These are phyloP conservation scores for Tilletia indica DNA, from an alignment of 1,284 basidiomycete species.

Conservation along the genomic window DNA sequence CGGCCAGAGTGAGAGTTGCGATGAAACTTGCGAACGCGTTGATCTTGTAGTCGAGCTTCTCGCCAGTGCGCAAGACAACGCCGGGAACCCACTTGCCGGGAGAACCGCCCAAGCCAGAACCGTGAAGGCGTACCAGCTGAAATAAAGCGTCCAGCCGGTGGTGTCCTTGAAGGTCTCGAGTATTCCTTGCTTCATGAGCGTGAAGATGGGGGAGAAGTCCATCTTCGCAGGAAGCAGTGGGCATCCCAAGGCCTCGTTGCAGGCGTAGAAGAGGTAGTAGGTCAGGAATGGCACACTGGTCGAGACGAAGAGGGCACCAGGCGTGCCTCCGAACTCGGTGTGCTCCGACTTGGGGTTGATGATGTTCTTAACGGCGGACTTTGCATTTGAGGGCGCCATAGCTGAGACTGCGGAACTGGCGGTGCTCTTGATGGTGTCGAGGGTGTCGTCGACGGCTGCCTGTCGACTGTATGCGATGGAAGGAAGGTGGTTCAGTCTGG, in stretches of 20 bases:
- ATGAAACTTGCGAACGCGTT: slow-evolving; percentile 89
- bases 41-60: slow-evolving; percentile 79
- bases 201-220: slow-evolving; percentile 29
- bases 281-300: slow-evolving; percentile 71
- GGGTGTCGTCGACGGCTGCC: not conserved
- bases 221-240: slow-evolving; percentile 34
- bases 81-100: slow-evolving; percentile 82
- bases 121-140: slow-evolving; percentile 85
- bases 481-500: not conserved
- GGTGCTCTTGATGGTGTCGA: not conserved
- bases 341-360: slow-evolving; percentile 61
- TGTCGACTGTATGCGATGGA: not conserved
- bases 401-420: not conserved
- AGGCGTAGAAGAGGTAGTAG: slow-evolving; percentile 80
- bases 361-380: slow-evolving; percentile 20
- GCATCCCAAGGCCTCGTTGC: slow-evolving; percentile 65
- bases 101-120: slow-evolving; percentile 78
- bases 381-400: not conserved
- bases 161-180: slow-evolving; percentile 69
- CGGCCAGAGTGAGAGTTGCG: slow-evolving; percentile 60
- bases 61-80: slow-evolving; percentile 73
- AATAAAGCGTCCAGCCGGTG: slow-evolving; percentile 72
- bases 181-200: slow-evolving; percentile 30
- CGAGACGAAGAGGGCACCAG: slow-evolving; percentile 73
- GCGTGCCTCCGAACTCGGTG: slow-evolving; percentile 83